phyloP scores from a whole-genome alignment of 176 grass and related monocot species.

The Pontederia paniculata region DNA sequence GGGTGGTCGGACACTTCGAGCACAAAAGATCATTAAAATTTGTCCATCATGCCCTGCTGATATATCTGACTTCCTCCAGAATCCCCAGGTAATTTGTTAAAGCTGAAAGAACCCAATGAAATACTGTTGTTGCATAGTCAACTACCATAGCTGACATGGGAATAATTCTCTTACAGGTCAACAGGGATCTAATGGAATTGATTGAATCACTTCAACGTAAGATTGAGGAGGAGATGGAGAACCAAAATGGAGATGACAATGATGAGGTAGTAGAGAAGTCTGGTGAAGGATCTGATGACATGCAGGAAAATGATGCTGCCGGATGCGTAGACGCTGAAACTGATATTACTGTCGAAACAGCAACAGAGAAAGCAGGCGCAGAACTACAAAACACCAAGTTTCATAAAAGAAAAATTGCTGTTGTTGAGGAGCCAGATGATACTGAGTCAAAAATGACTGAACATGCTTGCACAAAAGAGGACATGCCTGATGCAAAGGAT shows the following conservation, averaged over 20 bases:
- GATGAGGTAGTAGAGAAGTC: constrained; percentile 9
- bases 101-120: background rate
- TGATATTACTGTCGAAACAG: background rate
- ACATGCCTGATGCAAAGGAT: too few species aligned
- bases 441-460: too few species aligned
- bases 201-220: constrained; percentile 44
- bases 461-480: too few species aligned
- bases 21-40: constrained; percentile 76
- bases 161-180: constrained; percentile 45
- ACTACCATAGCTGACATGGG: too few species aligned
- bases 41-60: constrained; percentile 79
- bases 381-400: too few species aligned
- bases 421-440: too few species aligned
- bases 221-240: constrained; percentile 29
- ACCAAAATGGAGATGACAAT: constrained; percentile 11
- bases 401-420: too few species aligned
- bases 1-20: constrained; percentile 57
- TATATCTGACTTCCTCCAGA: constrained; percentile 77
- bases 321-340: background rate
- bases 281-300: background rate
- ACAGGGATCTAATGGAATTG: constrained; percentile 70
- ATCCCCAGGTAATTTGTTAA: constrained; percentile 45
- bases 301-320: background rate
- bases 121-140: background rate
- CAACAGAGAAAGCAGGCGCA: too few species aligned